phyloP scores from a whole-genome alignment of 768 basidiomycete genomes.

The Tulasnella calospora region DNA sequence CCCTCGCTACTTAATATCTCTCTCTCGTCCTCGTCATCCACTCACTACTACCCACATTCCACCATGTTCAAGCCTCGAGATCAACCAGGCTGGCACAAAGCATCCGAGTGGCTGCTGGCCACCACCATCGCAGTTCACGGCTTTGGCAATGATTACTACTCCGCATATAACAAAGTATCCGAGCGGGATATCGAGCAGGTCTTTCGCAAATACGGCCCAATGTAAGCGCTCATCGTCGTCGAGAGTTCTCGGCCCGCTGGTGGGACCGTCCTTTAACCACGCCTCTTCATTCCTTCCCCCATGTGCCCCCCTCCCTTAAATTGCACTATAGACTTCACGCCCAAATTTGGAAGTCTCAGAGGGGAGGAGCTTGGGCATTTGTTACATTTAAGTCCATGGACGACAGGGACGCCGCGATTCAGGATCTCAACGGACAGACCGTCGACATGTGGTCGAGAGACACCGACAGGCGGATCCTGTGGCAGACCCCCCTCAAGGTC shows the following conservation, averaged over 20 bases:
- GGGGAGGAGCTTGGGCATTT: neutral
- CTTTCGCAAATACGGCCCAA: neutral
- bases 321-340: neutral
- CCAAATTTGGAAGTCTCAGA: neutral
- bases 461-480: neutral
- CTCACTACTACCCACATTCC: neutral
- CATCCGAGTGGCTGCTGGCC: neutral
- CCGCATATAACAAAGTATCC: neutral
- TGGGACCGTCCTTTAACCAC: neutral
- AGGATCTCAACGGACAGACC: neutral
- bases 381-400: neutral
- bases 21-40: neutral
- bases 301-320: neutral
- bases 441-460: neutral
- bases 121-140: neutral
- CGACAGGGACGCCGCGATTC: neutral
- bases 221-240: neutral
- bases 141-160: neutral
- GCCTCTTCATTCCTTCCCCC: neutral
- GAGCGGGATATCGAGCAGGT: neutral
- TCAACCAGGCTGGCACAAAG: neutral
- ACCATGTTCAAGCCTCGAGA: neutral
- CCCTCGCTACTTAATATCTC: neutral
- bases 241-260: neutral
- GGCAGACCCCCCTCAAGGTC: neutral